Evolutionary conservation across 1,284 basidiomycete genomes (phyloP), one percentile per base, ranked within the genome.

Genomic region (Acaromyces ingoldii): DNA sequence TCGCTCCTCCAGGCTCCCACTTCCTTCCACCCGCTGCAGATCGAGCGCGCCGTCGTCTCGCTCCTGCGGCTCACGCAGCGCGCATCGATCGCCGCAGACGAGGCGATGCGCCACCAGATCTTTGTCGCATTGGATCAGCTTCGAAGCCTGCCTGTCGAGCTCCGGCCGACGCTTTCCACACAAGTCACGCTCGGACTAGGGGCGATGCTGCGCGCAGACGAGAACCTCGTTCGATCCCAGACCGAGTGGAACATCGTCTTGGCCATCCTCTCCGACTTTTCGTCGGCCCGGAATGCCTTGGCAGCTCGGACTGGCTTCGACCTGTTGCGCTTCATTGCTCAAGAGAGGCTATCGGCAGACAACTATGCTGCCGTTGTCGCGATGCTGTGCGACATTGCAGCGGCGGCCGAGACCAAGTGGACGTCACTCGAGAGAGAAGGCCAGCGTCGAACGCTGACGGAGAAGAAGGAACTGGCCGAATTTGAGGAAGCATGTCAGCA

Each of bases 241-340:
- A 96, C 93, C 0, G 92, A 98, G 76, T 98, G 95, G 95, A 89
- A 88, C 50, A 79, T 97, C 30, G 82, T 93, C 15, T 89, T 95
- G 65, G 86, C 89, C 1, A 80, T 97, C n/a, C 82, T 98, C 63
- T 83, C 88, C 36, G 86, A 61, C 43, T 65, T 62, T 31, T 62
- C 86, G 0, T 91, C 89, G 0, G 83, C 90, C 40, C 81, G 85
- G 6, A 88, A 95, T 65, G 84, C 89, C n/a, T 88, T 90, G 75
- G 91, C 91, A 1, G 85, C 88, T 25, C 85, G 88, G 40, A 79
- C 85, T 41, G 87, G 91, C 1, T 88, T 97, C 67, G 83, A 85
- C 9, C 81, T 92, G 6, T 78, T 92, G 22, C 77, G 82, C 25
- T 79, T 79, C 43, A 79, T 95, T 31, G 81, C 82, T 7, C 76